Evolutionary conservation across 345 rosid genomes (phyloP), one percentile per base, ranked within the genome.

Genomic region (Lepidium aucheri): DNA sequence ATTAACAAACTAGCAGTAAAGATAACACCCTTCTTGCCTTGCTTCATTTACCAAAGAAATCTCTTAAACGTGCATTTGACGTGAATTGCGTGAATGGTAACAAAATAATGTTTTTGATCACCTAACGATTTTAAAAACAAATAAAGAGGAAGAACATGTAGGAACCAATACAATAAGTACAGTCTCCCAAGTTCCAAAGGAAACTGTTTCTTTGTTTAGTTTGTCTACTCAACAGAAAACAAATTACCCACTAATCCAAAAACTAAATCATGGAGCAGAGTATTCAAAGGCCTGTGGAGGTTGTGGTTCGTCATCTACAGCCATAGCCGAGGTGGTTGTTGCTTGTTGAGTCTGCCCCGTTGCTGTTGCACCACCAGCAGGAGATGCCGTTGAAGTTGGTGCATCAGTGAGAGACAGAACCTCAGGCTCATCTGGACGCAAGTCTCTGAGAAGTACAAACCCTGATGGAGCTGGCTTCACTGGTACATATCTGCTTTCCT

Each of bases 201-300:
- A 15, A 59, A 10, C 17, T 9, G 9, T 28, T 51, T 26, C 28
- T 63, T 15, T 39, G 59, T 64, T 28, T 51, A 39, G 59, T 64
- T 40, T n/a, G n/a, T n/a, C n/a, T 51, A 39, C 17, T 26, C 17
- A 17, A 20, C 22, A 32, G 15, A 53, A 26, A 53, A 65, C 8
- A 54, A 53, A 34, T 20, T 18, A 54, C 12, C 12, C 16, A 33
- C 70, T 43, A 43, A 53, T 40, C 33, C 20, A 33, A 60, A 57
- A 53, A 4, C 18, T 70, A 38, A 56, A 36, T 58, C 54, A 78
- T 79, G 74, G 86, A 9, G 90, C 61, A 9, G 83, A 67, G 77
- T 83, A 89, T 77, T 89, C 96, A 4, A 89, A 92, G 35, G 98
- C 81, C 58, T 84, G 91, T 42, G 95, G 96, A 1, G 98, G 98